Evolutionary conservation across 306 rosid species (phyloP), one percentile per base, ranked within the genome.

Genomic region (Quercus aquifolioides): DNA sequence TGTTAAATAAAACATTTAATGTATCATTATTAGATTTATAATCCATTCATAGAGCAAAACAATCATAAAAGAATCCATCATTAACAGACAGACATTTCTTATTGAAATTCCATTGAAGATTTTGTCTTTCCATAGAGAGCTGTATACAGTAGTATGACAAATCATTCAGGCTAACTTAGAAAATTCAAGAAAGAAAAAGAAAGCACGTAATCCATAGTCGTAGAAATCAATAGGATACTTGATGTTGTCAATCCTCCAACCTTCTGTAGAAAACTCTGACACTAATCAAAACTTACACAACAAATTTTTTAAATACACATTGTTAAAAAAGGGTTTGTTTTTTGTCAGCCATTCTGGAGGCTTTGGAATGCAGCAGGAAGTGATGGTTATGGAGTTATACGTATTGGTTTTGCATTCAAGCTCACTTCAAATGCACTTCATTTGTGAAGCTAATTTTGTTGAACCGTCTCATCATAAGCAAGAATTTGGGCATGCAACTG

Each of bases 381-480:
- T 82, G 92, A 91, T 54, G 97, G 97, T 57, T 93, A 97, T 25
- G 98, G 99, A 82, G 98, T 96, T 81, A 96, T 96, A 80, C 96
- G 97, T 96, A 35, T 15, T 4, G 9, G 74, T 77, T 86, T 79
- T 82, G 76, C 75, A 38, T 69, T 70, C 55, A 52, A 55, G 59
- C 52, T 76, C 65, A 73, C 52, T 62, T 78, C 72, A 80, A 38
- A 81, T 73, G 56, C 71, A 49, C 46, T 62, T 71, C 71, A 56
- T 79, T 78, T 82, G 21, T 74, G 59, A 96, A 91, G 99, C 99
- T 43, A 96, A 93, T 83, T 96, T 96, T 81, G 98, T 96, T 76
- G 99, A 93, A 84, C 98, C 97, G 21, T 97, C 99, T 56, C 99
- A 96, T 80, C 97, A 93, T 84, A 96, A 96, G 87, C 98, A 93